A percentile compares a stretch with the other conserved stretches of the same genome.
These are phyloP conservation scores for Aulographum hederae DNA, from an alignment of 2,329 filamentous ascomycete species.

Conservation along the genomic window DNA sequence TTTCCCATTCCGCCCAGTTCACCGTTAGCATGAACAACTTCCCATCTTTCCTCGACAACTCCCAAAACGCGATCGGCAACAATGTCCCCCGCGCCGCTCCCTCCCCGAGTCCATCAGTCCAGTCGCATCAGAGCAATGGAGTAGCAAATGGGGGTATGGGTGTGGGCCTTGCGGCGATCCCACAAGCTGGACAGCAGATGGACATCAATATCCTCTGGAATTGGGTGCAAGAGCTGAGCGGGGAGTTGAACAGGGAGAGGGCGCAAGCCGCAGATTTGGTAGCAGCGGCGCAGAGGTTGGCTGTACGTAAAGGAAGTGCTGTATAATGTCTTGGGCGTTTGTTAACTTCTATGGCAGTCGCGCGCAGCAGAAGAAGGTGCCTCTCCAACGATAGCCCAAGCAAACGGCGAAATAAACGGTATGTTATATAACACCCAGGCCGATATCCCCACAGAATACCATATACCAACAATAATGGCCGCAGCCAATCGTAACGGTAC, in stretches of 20 bases:
- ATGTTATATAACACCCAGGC: constrained; percentile 7
- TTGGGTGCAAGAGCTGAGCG: constrained; percentile 20
- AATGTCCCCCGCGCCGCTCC: constrained; percentile 15
- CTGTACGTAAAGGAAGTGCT: not conserved
- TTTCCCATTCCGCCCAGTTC: too few relatives aligned
- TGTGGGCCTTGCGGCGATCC: constrained; percentile 19
- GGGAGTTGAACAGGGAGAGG: constrained; percentile 20
- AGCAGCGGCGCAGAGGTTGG: constrained; percentile 17
- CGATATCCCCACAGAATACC: not conserved
- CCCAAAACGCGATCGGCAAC: constrained; percentile 2
- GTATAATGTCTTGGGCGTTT: not conserved
- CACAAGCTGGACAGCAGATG: constrained; percentile 20
- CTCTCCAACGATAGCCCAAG: constrained; percentile 10
- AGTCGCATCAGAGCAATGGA: constrained; percentile 12
- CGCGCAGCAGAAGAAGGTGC: constrained; percentile 17
- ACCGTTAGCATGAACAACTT: constrained; percentile 2
- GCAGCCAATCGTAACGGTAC: constrained; percentile 3
- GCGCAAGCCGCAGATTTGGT: constrained; percentile 18
- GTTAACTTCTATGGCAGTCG: constrained; percentile 5
- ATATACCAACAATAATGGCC: constrained; percentile 2
- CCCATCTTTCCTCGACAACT: constrained; percentile 1
- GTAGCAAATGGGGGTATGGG: constrained; percentile 15
- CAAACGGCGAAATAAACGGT: constrained; percentile 18
- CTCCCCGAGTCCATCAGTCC: constrained; percentile 12
- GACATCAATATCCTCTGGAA: constrained; percentile 24